These are phyloP conservation scores for Auricularia cornea DNA, from an alignment of 768 basidiomycete genomes.

Conservation along the genomic window DNA sequence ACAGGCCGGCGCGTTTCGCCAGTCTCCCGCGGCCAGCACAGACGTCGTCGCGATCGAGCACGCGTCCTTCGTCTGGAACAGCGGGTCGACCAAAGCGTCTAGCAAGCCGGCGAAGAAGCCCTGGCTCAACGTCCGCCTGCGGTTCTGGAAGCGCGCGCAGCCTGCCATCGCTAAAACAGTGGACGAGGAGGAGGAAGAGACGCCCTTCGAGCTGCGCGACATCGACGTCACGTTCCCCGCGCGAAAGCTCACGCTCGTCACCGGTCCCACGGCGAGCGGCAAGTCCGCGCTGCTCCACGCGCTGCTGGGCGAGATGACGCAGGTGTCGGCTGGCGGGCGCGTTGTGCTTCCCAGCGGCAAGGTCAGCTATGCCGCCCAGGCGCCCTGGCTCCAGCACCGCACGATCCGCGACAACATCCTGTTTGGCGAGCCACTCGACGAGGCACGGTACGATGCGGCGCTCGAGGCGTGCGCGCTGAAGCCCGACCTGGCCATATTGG, in stretches of 20 bases:
- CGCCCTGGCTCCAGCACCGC: slow-evolving; percentile 37
- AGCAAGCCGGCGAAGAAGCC: slow-evolving; percentile 1
- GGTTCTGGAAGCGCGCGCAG: slow-evolving; percentile 3
- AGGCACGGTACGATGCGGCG: slow-evolving; percentile 26
- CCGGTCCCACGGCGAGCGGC: slow-evolving; percentile 26
- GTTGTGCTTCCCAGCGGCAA: slow-evolving; percentile 6
- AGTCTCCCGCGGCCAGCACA: slow-evolving; percentile 9
- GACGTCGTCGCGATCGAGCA: slow-evolving; percentile 24
- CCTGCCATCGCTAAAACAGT: slow-evolving; percentile 15
- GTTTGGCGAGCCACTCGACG: slow-evolving; percentile 40
- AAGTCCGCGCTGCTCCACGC: slow-evolving; percentile 26
- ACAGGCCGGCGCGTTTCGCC: slow-evolving; percentile 24
- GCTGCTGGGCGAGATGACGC: slow-evolving; percentile 63
- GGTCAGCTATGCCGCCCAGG: slow-evolving; percentile 39
- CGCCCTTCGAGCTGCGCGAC: slow-evolving; percentile 24
- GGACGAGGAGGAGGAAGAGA: slow-evolving; percentile 16
- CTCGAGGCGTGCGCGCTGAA: slow-evolving; percentile 34
- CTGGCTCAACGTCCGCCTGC: slow-evolving; percentile 4
- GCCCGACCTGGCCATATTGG: slow-evolving; percentile 34
- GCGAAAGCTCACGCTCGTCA: slow-evolving; percentile 28
- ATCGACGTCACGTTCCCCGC: slow-evolving; percentile 27
- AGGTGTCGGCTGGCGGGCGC: slow-evolving; percentile 34
- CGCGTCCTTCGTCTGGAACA: slow-evolving; percentile 24
- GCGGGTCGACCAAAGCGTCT: slow-evolving; percentile 4
- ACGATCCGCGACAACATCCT: slow-evolving; percentile 54